Percentiles rank a stretch among this genome's conserved stretches.
phyloP scores from a whole-genome alignment of 768 basidiomycete genomes.

The Suillus subluteus region DNA sequence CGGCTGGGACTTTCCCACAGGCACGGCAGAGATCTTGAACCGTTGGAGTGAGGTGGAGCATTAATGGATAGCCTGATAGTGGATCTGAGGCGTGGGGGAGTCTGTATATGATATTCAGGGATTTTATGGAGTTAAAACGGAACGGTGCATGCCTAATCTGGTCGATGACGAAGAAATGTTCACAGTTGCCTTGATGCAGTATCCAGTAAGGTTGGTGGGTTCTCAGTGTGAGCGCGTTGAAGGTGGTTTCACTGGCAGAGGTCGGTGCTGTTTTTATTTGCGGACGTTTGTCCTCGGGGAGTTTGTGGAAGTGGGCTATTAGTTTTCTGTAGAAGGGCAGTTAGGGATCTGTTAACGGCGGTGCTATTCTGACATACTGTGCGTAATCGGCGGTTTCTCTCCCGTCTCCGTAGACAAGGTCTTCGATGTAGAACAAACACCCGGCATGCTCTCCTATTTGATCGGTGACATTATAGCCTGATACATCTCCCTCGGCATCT shows the following conservation, averaged over 20 bases:
- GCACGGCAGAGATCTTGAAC: conserved; percentile 66
- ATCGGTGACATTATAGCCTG: conserved; percentile 35
- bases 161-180: conserved; percentile 76
- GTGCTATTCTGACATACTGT: conserved; percentile 43
- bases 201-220: conserved; percentile 83
- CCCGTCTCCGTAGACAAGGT: conserved; percentile 59
- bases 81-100: conserved; percentile 62
- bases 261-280: conserved; percentile 43
- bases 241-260: conserved; percentile 49
- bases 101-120: conserved; percentile 39
- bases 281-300: conserved; percentile 34
- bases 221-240: conserved; percentile 60
- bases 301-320: conserved; percentile 40
- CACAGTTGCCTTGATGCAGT: conserved; percentile 80
- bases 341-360: background rate
- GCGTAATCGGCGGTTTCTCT: conserved; percentile 56
- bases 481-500: conserved; percentile 34
- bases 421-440: conserved; percentile 66
- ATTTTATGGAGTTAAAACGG: background rate
- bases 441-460: conserved; percentile 29
- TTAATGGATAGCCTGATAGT: conserved; percentile 64
- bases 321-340: conserved; percentile 44
- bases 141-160: conserved; percentile 59
- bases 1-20: conserved; percentile 72
- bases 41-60: conserved; percentile 63